Evolutionary conservation across 164 flowering plant genomes (phyloP).

Genomic region (Chloranthus sessilifolius): DNA sequence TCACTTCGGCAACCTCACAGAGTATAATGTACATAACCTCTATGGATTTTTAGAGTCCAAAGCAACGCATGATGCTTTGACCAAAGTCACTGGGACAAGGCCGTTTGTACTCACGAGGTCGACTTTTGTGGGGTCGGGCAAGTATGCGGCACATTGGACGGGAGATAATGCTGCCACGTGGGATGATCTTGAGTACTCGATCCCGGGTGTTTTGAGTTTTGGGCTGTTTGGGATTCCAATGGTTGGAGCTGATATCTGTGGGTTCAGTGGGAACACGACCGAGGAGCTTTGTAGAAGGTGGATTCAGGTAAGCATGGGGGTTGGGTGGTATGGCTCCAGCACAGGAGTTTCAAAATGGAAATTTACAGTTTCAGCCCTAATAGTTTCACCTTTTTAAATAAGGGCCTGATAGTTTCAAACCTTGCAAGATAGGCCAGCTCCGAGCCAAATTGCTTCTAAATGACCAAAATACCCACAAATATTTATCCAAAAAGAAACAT

Average conservation of each 20-base stretch:
- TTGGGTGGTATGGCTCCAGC: not conserved
- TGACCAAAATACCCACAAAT: no score
- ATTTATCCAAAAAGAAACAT: no score
- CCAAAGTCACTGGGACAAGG: conserved; percentile 39
- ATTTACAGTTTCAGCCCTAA: no score
- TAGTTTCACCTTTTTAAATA: no score
- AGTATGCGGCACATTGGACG: conserved; percentile 82
- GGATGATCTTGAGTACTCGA: conserved; percentile 64
- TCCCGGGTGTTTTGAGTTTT: conserved; percentile 54
- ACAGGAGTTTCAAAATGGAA: no score
- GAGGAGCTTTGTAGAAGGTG: conserved; percentile 83
- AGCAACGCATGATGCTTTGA: conserved; percentile 51
- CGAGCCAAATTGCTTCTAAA: no score
- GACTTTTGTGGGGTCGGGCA: conserved; percentile 75
- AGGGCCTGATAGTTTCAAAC: no score
- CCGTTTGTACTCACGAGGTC: conserved; percentile 73
- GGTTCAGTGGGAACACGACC: conserved; percentile 44
- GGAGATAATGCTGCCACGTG: conserved; percentile 80
- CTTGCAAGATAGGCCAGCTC: no score
- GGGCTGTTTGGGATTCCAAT: conserved; percentile 83
- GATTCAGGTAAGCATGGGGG: conserved; percentile 95
- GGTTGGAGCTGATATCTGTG: conserved; percentile 95
- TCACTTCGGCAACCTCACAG: conserved; percentile 49
- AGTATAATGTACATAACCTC: conserved; percentile 61
- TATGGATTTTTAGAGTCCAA: conserved; percentile 54